Conservation (phyloP, 371 early-diverging fungal species). For the Mucor velutinosus region DNA sequence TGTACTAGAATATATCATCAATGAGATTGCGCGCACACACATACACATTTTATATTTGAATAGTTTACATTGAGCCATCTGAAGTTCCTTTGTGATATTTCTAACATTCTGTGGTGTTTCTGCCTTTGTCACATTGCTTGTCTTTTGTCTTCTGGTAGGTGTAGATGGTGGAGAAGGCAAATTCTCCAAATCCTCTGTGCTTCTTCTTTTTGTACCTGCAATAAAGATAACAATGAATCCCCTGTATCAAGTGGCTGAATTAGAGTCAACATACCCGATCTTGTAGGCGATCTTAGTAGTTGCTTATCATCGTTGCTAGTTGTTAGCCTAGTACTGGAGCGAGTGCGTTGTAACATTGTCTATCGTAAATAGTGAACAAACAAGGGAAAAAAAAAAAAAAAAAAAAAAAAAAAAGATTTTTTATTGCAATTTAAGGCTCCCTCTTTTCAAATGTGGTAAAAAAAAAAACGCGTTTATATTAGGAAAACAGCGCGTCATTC, state of each 20-base stretch:
- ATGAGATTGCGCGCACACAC: background rate
- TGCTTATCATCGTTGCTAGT: background rate
- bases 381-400: background rate
- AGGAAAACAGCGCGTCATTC: background rate
- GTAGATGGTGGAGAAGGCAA: conserved; percentile 20
- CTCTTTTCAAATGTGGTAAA: background rate
- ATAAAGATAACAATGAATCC: background rate
- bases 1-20: background rate
- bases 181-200: conserved; percentile 16
- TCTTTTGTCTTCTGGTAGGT: conserved; percentile 9
- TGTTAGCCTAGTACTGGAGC: background rate
- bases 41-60: background rate
- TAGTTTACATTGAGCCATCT: conserved; percentile 14
- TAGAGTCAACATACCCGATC: background rate
- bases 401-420: background rate
- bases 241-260: background rate
- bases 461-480: background rate
- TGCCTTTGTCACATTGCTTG: background rate
- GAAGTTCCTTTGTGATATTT: conserved; percentile 23
- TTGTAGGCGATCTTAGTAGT: background rate
- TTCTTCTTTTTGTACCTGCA: conserved; percentile 19
- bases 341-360: conserved; percentile 7
- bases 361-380: background rate
- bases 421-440: background rate
- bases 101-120: conserved; percentile 17